Conservation (phyloP, 2,329 filamentous ascomycete species). For the Fusarium poae region DNA sequence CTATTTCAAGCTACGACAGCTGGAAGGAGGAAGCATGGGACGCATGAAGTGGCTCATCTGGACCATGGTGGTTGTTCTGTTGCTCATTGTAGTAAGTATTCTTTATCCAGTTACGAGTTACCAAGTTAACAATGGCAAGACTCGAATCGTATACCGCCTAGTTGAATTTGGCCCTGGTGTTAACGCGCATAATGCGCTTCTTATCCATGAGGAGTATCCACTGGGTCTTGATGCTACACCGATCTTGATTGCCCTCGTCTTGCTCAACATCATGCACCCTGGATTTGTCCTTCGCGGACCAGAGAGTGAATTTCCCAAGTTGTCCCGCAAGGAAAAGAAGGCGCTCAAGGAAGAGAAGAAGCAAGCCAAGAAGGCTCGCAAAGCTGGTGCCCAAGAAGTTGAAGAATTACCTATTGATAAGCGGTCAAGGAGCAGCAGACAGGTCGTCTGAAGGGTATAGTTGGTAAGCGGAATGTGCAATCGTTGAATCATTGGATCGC, state of each 20-base stretch:
- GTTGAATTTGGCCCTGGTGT: constrained; percentile 66
- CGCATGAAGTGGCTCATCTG: constrained; percentile 53
- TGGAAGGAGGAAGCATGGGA: constrained; percentile 45
- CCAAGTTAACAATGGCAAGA: constrained; percentile 48
- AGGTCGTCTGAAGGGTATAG: constrained; percentile 6
- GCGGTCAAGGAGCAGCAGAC: constrained; percentile 13
- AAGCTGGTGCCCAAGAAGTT: constrained; percentile 32
- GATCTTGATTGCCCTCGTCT: constrained; percentile 63
- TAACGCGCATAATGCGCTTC: constrained; percentile 58
- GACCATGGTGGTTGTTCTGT: constrained; percentile 52
- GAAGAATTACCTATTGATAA: constrained; percentile 30
- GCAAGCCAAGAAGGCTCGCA: constrained; percentile 45
- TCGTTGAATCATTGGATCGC: background rate
- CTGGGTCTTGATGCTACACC: constrained; percentile 66
- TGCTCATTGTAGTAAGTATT: constrained; percentile 54
- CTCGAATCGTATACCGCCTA: constrained; percentile 72
- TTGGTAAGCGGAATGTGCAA: background rate
- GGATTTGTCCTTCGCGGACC: constrained; percentile 61
- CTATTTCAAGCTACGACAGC: constrained; percentile 48
- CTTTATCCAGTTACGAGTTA: background rate
- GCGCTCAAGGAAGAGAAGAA: constrained; percentile 56
- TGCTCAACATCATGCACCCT: constrained; percentile 62
- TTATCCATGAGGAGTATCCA: constrained; percentile 65
- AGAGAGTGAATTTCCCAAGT: constrained; percentile 60
- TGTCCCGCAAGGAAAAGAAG: constrained; percentile 61